Percentiles rank a stretch among this genome's conserved stretches.
These are phyloP conservation scores for Capsicum pubescens DNA, from an alignment of 257 asterid species.

Conservation along the genomic window DNA sequence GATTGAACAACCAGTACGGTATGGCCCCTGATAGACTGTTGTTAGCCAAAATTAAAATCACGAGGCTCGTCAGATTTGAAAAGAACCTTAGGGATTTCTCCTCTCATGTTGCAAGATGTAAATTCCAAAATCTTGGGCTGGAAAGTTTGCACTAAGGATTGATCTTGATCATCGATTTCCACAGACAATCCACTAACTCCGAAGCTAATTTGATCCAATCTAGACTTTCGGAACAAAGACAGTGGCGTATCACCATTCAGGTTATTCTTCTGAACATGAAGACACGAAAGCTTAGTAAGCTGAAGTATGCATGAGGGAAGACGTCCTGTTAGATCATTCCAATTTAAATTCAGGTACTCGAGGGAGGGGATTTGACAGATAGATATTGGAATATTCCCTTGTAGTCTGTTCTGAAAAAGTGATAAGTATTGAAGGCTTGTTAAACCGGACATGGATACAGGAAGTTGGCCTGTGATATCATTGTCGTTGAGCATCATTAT, in stretches of 20 bases:
- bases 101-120: slow-evolving; percentile 26
- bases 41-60: slow-evolving; percentile 8
- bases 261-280: slow-evolving; percentile 18
- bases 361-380: slow-evolving; percentile 24
- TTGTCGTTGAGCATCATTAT: background rate
- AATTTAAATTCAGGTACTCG: slow-evolving; percentile 2
- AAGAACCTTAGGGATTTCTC: slow-evolving; percentile 15
- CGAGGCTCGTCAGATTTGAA: background rate
- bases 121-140: background rate
- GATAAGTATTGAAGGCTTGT: slow-evolving; percentile 12
- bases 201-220: background rate
- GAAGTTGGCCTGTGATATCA: slow-evolving; percentile 29
- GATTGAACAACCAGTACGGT: slow-evolving; percentile 35
- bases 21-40: slow-evolving; percentile 32
- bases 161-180: background rate
- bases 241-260: slow-evolving; percentile 24
- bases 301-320: slow-evolving; percentile 26
- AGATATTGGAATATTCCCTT: slow-evolving; percentile 14
- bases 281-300: slow-evolving; percentile 9
- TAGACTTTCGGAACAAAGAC: slow-evolving; percentile 17
- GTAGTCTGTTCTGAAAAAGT: background rate
- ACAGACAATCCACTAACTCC: slow-evolving; percentile 27
- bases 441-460: slow-evolving; percentile 19
- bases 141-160: background rate
- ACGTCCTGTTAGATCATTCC: slow-evolving; percentile 15